Base-by-base conservation (phyloP, 192 early-diverging fungal genomes). In the Coemansia sp. region DNA sequence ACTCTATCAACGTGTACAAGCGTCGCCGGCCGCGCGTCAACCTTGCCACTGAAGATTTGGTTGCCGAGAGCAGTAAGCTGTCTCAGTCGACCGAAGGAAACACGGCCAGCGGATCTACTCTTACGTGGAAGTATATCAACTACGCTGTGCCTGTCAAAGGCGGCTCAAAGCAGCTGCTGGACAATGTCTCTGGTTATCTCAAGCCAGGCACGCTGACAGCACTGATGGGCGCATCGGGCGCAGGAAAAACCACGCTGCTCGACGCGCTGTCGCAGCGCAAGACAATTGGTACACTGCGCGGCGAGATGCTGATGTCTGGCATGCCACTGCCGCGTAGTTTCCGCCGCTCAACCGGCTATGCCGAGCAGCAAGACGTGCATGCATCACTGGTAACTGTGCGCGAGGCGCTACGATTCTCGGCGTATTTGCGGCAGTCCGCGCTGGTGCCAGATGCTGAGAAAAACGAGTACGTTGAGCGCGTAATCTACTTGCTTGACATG, bases 311-410 rank as follows among this genome's bases (percentile, higher is more conserved):
- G 59, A 84, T 92, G 61, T 83, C 86, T 67, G 84, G 85, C 26
- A 62, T 53, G n/a, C 57, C 61, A 35, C 72, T 68, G 59, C 63
- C 77, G 12, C 29, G 21, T 43, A 85, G 86, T 59, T 88, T 88
- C 68, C 79, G 85, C 69, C 83, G 87, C 26, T 81, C 83, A 7
- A 86, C 87, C 19, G 87, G 87, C 16, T 94, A 92, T 67, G 88
- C 86, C 65, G 91, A 92, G 60, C 90, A 94, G 70, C 85, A 88
- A 71, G 90, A 90, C 65, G 84, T 90, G 6, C 89, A 89, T 49
- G 83, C 86, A 41, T 85, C 85, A 11, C 67, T 88, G 31, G 67
- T 77, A 38, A 95, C 91, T 3, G 84, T 85, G 47, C 82, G 82
- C 25, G 86, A 89, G 67, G 77, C 77, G 3, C 74, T 88, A 38